Conservation (phyloP, 2,329 filamentous ascomycete species). For the Teratosphaeria epicoccoides region DNA sequence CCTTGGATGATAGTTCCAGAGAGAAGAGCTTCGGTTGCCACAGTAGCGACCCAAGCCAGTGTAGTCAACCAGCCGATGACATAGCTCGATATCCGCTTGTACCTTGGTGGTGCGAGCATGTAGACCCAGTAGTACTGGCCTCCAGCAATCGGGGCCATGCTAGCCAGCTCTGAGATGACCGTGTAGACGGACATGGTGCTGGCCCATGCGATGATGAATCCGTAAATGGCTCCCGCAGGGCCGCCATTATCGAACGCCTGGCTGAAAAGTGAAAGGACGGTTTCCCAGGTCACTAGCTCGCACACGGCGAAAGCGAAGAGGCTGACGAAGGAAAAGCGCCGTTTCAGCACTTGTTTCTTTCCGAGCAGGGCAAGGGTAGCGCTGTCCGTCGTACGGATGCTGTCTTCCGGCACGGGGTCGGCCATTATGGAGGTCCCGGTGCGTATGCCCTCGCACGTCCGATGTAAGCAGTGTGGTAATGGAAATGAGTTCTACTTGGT, state of each 20-base stretch:
- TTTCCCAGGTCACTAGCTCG: conserved; percentile 38
- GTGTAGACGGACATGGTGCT: conserved; percentile 40
- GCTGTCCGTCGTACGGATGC: conserved; percentile 21
- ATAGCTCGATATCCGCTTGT: conserved; percentile 34
- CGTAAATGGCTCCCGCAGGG: conserved; percentile 40
- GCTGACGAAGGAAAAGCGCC: conserved; percentile 34
- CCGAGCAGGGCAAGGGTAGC: conserved; percentile 32
- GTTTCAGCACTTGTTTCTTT: conserved; percentile 37
- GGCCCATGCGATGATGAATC: conserved; percentile 42
- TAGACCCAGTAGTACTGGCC: conserved; percentile 40
- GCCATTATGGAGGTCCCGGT: neutral
- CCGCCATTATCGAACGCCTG: conserved; percentile 36
- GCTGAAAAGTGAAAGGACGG: conserved; percentile 34
- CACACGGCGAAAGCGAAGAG: conserved; percentile 37
- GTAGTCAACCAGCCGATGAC: conserved; percentile 35
- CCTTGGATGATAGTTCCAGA: conserved; percentile 34
- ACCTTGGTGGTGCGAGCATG: conserved; percentile 33
- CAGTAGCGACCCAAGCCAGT: conserved; percentile 34
- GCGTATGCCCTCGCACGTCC: too few relatives aligned
- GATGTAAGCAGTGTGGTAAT: too few relatives aligned
- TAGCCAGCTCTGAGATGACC: conserved; percentile 38
- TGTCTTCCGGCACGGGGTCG: neutral
- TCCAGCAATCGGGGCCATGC: conserved; percentile 37
- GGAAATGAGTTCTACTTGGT: too few relatives aligned
- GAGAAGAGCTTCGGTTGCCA: conserved; percentile 33